Conservation (phyloP, 2,329 filamentous ascomycete genomes). For the Meredithiella fracta region DNA sequence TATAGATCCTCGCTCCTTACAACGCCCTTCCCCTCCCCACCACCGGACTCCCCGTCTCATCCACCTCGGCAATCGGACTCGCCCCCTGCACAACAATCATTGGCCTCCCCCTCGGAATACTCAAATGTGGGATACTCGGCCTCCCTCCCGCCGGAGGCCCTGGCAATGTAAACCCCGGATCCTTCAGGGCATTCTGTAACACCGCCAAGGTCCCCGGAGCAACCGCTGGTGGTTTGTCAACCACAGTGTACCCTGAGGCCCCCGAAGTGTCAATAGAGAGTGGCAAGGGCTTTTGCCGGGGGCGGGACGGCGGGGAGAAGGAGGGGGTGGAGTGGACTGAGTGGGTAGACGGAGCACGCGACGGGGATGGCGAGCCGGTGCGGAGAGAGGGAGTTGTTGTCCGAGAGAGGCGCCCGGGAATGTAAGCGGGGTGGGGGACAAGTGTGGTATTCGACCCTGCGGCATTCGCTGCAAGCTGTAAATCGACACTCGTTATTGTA, state of each 20-base stretch:
- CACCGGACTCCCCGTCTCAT: slow-evolving; percentile 11
- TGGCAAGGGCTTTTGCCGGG: slow-evolving; percentile 15
- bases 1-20: neutral
- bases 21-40: no score
- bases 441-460: slow-evolving; percentile 5
- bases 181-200: slow-evolving; percentile 3
- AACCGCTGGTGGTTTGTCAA: neutral
- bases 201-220: neutral
- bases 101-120: slow-evolving; percentile 25
- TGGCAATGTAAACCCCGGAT: slow-evolving; percentile 15
- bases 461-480: slow-evolving; percentile 22
- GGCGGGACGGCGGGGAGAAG: slow-evolving; percentile 26
- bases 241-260: neutral
- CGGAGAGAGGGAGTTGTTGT: slow-evolving; percentile 13
- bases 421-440: slow-evolving; percentile 34
- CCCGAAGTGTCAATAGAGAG: neutral
- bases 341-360: slow-evolving; percentile 4
- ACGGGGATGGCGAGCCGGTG: slow-evolving; percentile 14
- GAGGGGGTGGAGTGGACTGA: slow-evolving; percentile 29
- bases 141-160: slow-evolving; percentile 19
- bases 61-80: slow-evolving; percentile 18
- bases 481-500: slow-evolving; percentile 22
- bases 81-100: slow-evolving; percentile 18
- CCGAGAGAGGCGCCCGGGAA: slow-evolving; percentile 23
- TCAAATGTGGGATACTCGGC: slow-evolving; percentile 21